These are phyloP conservation scores for Closterium sp. DNA, from an alignment of 139 green algal species.

Conservation along the genomic window DNA sequence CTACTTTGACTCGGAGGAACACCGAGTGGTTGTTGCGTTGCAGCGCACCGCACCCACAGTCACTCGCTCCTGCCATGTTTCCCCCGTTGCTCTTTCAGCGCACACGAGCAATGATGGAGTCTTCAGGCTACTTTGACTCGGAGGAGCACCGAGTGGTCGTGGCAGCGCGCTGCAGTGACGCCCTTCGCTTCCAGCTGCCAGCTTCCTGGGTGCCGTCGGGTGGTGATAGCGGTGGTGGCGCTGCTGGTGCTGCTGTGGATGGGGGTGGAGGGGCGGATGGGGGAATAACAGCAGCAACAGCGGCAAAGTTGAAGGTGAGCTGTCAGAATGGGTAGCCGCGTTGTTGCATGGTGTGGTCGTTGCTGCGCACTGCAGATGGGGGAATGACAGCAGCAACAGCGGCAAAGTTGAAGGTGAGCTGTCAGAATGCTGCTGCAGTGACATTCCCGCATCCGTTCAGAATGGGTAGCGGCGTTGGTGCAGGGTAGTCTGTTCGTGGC, in stretches of 20 bases:
- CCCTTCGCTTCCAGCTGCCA: conserved; percentile 5
- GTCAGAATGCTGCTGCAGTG: no score
- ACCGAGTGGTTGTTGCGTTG: background rate
- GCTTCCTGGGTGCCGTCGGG: background rate
- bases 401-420: background rate
- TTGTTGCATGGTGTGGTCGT: no score
- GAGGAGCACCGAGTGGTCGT: conserved; percentile 3
- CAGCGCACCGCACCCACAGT: background rate
- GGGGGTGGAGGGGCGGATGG: background rate
- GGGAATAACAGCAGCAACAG: background rate
- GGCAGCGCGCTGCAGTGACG: background rate
- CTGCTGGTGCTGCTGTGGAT: background rate
- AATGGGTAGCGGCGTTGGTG: no score
- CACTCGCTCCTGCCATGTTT: no score
- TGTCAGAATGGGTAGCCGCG: no score
- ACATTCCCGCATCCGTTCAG: no score
- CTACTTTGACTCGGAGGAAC: conserved; percentile 4
- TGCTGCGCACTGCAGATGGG: no score
- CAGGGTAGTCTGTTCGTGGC: no score
- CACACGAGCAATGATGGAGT: background rate
- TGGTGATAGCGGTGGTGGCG: background rate
- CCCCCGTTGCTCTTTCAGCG: background rate
- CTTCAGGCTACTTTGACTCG: conserved; percentile 11
- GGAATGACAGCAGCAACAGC: background rate
- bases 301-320: background rate